Conservation (phyloP, 225 moss, liverwort and hornwort species). For the Marchantia paleacea region DNA sequence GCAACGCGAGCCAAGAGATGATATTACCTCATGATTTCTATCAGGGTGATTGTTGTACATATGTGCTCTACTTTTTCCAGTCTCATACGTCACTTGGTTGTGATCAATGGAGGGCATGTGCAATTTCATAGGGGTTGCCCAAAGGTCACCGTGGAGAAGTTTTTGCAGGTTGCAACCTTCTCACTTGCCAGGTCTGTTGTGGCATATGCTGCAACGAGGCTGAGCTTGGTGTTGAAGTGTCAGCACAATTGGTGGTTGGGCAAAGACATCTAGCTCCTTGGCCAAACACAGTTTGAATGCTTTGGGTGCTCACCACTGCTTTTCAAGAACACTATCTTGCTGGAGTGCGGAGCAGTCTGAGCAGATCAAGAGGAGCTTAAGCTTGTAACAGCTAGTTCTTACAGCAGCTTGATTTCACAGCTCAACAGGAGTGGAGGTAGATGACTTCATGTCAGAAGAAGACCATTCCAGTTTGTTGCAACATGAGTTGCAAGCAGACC, state of each 20-base stretch:
- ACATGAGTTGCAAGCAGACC: constrained; percentile 28
- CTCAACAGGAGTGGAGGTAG: constrained; percentile 3
- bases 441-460: constrained; percentile 13
- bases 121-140: no score
- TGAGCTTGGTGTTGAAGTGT: background rate
- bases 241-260: background rate
- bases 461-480: constrained; percentile 23
- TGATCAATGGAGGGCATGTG: background rate
- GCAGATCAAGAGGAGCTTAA: background rate
- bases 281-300: background rate
- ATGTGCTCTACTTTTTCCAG: background rate
- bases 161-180: background rate
- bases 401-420: no score
- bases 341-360: background rate
- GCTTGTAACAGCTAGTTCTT: background rate
- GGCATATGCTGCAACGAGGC: background rate
- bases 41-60: background rate
- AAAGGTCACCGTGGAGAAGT: background rate
- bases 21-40: background rate
- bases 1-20: background rate
- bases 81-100: background rate
- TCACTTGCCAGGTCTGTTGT: no score
- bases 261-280: background rate
- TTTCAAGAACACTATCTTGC: background rate
- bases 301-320: background rate